A percentile compares a stretch with the other conserved stretches of the same genome.
Conservation (phyloP, 345 rosid genomes). For the Eucalyptus microcorys region DNA sequence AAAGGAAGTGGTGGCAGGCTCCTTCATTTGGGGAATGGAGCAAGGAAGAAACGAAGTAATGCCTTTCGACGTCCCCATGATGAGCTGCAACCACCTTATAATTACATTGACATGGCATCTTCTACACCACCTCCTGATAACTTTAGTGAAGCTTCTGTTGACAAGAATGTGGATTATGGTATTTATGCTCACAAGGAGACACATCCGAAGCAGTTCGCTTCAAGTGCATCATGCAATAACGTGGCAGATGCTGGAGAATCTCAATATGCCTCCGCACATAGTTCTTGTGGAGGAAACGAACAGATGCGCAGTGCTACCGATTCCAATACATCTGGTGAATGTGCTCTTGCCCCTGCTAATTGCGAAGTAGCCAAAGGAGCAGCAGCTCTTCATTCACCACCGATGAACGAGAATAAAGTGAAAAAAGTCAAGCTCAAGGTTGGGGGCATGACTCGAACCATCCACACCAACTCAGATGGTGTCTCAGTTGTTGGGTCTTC, state of each 20-base stretch:
- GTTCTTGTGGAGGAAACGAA: background rate
- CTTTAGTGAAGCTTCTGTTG: background rate
- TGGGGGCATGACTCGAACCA: slow-evolving; percentile 41
- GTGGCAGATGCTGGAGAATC: background rate
- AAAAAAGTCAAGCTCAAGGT: slow-evolving; percentile 66
- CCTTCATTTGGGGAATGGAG: background rate
- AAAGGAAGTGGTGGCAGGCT: background rate
- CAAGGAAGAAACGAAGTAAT: background rate
- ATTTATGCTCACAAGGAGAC: background rate
- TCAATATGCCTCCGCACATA: background rate
- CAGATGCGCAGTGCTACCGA: background rate
- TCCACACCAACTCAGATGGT: slow-evolving; percentile 33
- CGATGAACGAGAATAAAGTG: slow-evolving; percentile 25
- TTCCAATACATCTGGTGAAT: slow-evolving; percentile 36
- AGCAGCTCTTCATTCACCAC: background rate
- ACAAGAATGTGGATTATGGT: background rate
- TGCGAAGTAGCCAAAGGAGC: slow-evolving; percentile 25
- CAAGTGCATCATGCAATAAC: background rate
- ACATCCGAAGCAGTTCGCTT: background rate
- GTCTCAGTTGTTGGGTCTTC: slow-evolving; percentile 30
- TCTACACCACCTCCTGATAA: background rate
- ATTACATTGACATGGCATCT: background rate
- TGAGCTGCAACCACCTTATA: background rate
- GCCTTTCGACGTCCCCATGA: background rate
- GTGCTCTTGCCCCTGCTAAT: slow-evolving; percentile 61